Evolutionary conservation across 305 asterid species (phyloP).

Genomic region (Andrographis paniculata): DNA sequence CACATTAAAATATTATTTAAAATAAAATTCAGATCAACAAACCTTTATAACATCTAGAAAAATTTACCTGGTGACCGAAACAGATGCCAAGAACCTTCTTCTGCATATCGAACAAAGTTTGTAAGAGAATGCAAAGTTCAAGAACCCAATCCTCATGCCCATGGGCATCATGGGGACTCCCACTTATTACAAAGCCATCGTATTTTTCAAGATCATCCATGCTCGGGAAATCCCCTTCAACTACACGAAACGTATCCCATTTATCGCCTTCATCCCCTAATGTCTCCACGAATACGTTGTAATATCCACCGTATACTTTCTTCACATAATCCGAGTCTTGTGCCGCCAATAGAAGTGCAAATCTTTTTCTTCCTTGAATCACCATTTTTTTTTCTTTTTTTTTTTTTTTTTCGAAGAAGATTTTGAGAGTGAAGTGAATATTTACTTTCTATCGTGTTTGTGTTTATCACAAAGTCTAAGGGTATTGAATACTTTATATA

Average conservation of each 20-base stretch:
- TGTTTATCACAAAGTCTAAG: too few relatives aligned
- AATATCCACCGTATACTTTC: slow-evolving; percentile 55
- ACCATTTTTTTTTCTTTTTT: slow-evolving; percentile 22
- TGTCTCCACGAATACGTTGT: slow-evolving; percentile 50
- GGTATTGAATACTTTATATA: too few relatives aligned
- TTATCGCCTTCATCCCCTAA: slow-evolving; percentile 50
- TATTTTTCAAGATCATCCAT: slow-evolving; percentile 32
- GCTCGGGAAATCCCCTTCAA: slow-evolving; percentile 58
- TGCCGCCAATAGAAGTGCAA: slow-evolving; percentile 49
- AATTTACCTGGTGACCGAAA: slow-evolving; percentile 93
- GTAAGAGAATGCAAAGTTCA: slow-evolving; percentile 49
- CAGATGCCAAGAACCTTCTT: slow-evolving; percentile 78
- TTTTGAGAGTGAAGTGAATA: too few relatives aligned
- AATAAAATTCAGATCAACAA: too few relatives aligned
- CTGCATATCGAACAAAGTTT: slow-evolving; percentile 45
- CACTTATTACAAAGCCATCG: slow-evolving; percentile 63
- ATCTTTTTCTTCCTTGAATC: slow-evolving; percentile 30
- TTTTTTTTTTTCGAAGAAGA: background rate
- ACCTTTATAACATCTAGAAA: too few relatives aligned
- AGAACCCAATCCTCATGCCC: slow-evolving; percentile 58
- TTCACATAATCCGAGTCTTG: slow-evolving; percentile 57
- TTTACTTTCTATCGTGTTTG: too few relatives aligned
- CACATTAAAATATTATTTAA: too few relatives aligned
- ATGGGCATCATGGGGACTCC: slow-evolving; percentile 72
- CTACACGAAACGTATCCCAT: slow-evolving; percentile 65